Percentiles rank a stretch among this genome's conserved stretches.
Evolutionary conservation across 2,329 filamentous ascomycete species (phyloP).

Genomic region (Ophiostoma pallidulum): DNA sequence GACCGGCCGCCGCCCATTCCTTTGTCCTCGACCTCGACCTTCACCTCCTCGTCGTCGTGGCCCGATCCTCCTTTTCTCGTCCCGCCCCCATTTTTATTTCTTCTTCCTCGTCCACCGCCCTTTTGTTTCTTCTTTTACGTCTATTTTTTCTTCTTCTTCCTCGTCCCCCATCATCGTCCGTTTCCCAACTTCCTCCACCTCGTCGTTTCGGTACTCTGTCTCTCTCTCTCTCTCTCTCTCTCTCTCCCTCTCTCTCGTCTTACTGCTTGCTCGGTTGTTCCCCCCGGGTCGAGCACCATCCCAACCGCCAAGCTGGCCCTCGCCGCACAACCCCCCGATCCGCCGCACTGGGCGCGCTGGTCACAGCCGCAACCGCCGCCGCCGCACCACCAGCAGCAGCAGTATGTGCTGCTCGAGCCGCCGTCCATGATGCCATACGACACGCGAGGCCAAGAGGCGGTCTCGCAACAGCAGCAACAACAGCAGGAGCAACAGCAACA

Average conservation of each 20-base stretch:
- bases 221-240: neutral
- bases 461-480: neutral
- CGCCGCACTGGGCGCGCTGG: conserved; percentile 47
- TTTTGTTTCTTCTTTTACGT: neutral
- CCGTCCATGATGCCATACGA: conserved; percentile 39
- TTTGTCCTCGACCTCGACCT: no score
- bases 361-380: conserved; percentile 33
- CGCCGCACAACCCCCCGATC: conserved; percentile 34
- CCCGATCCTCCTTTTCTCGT: no score
- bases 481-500: conserved; percentile 7
- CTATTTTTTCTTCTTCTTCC: neutral
- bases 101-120: no score
- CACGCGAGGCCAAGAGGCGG: conserved; percentile 24
- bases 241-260: neutral
- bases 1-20: no score
- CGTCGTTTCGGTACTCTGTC: neutral
- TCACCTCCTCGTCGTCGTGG: no score
- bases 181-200: no score
- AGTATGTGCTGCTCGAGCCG: conserved; percentile 41
- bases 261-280: neutral
- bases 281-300: conserved; percentile 12
- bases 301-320: conserved; percentile 39
- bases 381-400: conserved; percentile 16
- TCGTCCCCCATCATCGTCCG: neutral
- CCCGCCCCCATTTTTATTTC: neutral